Evolutionary conservation across 148 eudicot species (phyloP).

Genomic region (Pharnaceum exiguum): DNA sequence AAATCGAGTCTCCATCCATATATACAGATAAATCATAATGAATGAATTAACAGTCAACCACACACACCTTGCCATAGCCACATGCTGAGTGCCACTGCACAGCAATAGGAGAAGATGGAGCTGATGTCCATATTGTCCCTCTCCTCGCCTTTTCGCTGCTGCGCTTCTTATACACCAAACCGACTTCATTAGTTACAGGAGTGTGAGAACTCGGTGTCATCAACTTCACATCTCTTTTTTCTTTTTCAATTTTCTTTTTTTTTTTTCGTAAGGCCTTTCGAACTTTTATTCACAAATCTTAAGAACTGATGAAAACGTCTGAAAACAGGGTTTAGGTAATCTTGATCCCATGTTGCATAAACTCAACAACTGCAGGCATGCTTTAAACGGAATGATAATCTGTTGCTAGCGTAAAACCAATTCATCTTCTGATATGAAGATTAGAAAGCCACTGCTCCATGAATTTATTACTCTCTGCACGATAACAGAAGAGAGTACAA

Average conservation of each 20-base stretch:
- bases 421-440: constrained; percentile 40
- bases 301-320: not conserved
- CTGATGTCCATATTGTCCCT: no score
- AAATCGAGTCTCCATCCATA: not conserved
- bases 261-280: not conserved
- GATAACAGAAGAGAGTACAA: not conserved
- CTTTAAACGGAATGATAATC: not conserved
- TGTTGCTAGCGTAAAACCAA: not conserved
- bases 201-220: not conserved
- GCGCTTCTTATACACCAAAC: not conserved
- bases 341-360: not conserved
- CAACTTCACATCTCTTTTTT: not conserved
- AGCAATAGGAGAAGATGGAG: not conserved
- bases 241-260: not conserved
- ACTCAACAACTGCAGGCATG: not conserved
- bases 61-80: not conserved
- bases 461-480: constrained; percentile 42
- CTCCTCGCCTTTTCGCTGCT: not conserved
- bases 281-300: not conserved
- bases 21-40: constrained; percentile 1
- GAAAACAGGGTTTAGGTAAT: not conserved
- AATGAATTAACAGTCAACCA: constrained; percentile 9
- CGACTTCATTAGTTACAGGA: not conserved
- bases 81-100: no score
- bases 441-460: constrained; percentile 68